phyloP scores from a whole-genome alignment of 352 stramenopile species.

The Pythium phragmitis region DNA sequence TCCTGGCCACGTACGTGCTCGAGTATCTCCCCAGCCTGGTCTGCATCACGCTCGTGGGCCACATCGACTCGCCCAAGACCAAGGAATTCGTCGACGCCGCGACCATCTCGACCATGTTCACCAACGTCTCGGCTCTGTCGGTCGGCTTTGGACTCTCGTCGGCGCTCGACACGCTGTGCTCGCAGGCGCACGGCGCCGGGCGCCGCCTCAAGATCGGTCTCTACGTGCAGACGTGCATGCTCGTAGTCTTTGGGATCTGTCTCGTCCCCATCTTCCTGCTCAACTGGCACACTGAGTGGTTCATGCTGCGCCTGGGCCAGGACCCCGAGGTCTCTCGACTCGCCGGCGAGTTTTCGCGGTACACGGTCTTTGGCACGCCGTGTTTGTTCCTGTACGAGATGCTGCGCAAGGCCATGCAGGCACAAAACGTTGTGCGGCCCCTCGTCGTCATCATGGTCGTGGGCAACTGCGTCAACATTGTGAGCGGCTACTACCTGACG shows the following conservation, averaged over 20 bases:
- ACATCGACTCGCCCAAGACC: conserved; percentile 49
- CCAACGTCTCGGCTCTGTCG: conserved; percentile 55
- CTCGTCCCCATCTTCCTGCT: conserved; percentile 45
- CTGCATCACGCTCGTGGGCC: conserved; percentile 58
- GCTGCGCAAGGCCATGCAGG: conserved; percentile 62
- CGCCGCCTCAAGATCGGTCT: conserved; percentile 54
- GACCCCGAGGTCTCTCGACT: conserved; percentile 40
- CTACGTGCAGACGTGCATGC: conserved; percentile 55
- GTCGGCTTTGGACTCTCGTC: conserved; percentile 62
- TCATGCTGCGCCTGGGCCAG: conserved; percentile 52
- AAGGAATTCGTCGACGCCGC: conserved; percentile 68
- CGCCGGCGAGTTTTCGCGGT: conserved; percentile 51
- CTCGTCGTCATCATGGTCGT: conserved; percentile 53
- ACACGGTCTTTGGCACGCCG: conserved; percentile 58
- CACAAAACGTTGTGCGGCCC: conserved; percentile 63
- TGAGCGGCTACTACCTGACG: conserved; percentile 62
- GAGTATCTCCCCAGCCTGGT: conserved; percentile 57
- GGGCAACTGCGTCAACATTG: conserved; percentile 59
- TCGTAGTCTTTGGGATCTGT: conserved; percentile 45
- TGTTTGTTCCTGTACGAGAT: conserved; percentile 78
- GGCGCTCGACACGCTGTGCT: conserved; percentile 88
- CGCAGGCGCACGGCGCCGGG: conserved; percentile 75
- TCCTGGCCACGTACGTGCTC: conserved; percentile 42
- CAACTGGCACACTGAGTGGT: conserved; percentile 44
- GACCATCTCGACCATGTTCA: conserved; percentile 68